phyloP scores from a whole-genome alignment of 1,139 yeast species.

The Yamadazyma triangularis region DNA sequence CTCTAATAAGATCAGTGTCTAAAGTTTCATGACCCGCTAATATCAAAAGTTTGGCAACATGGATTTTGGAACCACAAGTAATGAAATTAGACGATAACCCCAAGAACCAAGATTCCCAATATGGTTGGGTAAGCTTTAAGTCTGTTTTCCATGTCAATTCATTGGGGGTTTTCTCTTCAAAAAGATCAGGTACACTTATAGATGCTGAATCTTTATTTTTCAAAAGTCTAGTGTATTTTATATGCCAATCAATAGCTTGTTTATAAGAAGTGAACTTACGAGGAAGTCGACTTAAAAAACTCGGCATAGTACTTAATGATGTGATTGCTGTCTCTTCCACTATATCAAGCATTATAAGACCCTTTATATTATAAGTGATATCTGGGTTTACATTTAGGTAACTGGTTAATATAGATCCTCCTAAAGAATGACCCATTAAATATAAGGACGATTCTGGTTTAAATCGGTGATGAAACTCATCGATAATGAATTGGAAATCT shows the following conservation, averaged over 20 bases:
- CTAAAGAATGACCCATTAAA: constrained; percentile 86
- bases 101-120: constrained; percentile 80
- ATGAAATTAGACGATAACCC: constrained; percentile 66
- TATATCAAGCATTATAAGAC: constrained; percentile 78
- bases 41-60: constrained; percentile 64
- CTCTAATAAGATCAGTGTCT: constrained; percentile 80
- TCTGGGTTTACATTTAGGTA: constrained; percentile 17
- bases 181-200: constrained; percentile 71
- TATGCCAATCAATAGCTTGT: constrained; percentile 82
- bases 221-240: constrained; percentile 43
- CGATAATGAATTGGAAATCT: constrained; percentile 53
- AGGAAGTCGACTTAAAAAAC: constrained; percentile 63
- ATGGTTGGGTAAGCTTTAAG: constrained; percentile 53
- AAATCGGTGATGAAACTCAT: constrained; percentile 24
- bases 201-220: constrained; percentile 59
- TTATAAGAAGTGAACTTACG: constrained; percentile 43
- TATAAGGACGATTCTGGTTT: constrained; percentile 22
- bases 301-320: constrained; percentile 63
- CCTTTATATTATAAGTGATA: constrained; percentile 36
- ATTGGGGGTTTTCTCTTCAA: constrained; percentile 21
- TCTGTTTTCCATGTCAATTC: constrained; percentile 58
- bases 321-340: constrained; percentile 89
- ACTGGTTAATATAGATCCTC: constrained; percentile 78
- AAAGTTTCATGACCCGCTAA: constrained; percentile 89
- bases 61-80: constrained; percentile 18